Conservation (phyloP, 495 filamentous ascomycete species). For the Hypomontagnella monticulosa region DNA sequence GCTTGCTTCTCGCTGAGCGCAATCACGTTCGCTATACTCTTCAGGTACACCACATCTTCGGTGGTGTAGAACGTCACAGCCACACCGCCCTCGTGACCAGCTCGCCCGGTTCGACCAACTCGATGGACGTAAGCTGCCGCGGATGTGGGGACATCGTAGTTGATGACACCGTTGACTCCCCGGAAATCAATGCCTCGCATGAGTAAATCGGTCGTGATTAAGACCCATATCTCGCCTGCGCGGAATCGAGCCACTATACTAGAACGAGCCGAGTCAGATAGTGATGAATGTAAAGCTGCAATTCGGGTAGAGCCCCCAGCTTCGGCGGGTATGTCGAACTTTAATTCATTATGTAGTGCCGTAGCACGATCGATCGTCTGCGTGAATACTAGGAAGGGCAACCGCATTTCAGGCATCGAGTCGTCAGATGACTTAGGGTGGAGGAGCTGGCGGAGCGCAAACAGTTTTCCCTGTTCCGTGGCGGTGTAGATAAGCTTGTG, state of each 20-base stretch:
- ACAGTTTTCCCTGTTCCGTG: conserved; percentile 90
- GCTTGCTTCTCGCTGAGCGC: conserved; percentile 78
- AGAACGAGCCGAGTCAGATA: conserved; percentile 78
- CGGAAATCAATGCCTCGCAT: conserved; percentile 92
- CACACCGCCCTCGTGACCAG: conserved; percentile 87
- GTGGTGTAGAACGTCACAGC: conserved; percentile 95
- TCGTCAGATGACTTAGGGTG: conserved; percentile 72
- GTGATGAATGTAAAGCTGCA: conserved; percentile 87
- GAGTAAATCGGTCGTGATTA: conserved; percentile 93
- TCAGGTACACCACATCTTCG: conserved; percentile 90
- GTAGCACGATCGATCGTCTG: conserved; percentile 91
- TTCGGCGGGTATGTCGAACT: conserved; percentile 90
- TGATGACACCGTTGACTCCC: conserved; percentile 91
- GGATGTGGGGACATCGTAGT: conserved; percentile 94
- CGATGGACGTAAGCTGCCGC: conserved; percentile 92
- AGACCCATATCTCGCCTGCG: conserved; percentile 91
- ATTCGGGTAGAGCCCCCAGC: conserved; percentile 88
- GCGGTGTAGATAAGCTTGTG: conserved; percentile 92
- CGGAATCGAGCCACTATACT: conserved; percentile 89
- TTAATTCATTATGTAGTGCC: conserved; percentile 86
- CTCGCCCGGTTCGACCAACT: conserved; percentile 88
- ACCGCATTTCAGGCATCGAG: conserved; percentile 70
- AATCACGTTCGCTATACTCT: conserved; percentile 92
- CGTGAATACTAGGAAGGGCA: conserved; percentile 93
- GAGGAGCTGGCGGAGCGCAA: conserved; percentile 91